These are phyloP conservation scores for Colletotrichum incanum DNA, from an alignment of 2,329 filamentous ascomycete species.

Conservation along the genomic window DNA sequence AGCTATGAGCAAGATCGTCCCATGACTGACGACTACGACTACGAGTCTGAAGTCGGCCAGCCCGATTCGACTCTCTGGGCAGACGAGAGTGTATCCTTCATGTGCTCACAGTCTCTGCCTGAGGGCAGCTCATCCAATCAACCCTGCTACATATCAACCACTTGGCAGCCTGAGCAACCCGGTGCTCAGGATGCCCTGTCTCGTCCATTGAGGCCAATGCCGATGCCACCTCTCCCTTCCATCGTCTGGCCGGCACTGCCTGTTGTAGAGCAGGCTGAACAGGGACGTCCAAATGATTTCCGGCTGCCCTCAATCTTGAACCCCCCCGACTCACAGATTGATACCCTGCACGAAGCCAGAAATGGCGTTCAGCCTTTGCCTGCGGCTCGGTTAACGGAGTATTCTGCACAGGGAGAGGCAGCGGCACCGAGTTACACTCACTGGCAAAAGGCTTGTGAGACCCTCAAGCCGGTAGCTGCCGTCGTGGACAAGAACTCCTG, in stretches of 20 bases:
- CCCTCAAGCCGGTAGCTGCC: neutral
- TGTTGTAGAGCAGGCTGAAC: neutral
- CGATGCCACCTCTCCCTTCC: slow-evolving; percentile 4
- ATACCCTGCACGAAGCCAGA: neutral
- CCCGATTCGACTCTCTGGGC: slow-evolving; percentile 8
- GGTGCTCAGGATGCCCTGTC: neutral
- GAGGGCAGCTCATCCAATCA: neutral
- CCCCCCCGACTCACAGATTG: neutral
- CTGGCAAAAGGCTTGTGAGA: slow-evolving; percentile 1
- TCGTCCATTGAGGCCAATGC: neutral
- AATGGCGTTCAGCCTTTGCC: neutral
- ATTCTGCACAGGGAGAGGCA: neutral
- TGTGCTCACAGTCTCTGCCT: neutral
- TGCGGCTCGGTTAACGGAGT: neutral
- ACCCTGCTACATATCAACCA: neutral
- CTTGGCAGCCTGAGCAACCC: slow-evolving; percentile 5
- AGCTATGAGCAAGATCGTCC: slow-evolving; percentile 1
- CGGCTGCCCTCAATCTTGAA: slow-evolving; percentile 24
- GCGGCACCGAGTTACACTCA: neutral
- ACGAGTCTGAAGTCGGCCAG: neutral
- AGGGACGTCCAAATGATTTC: slow-evolving; percentile 3
- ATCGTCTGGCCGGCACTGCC: slow-evolving; percentile 11
- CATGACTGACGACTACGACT: neutral
- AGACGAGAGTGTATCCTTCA: neutral
- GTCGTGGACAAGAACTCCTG: slow-evolving; percentile 1